Evolutionary conservation across 2,329 filamentous ascomycete species (phyloP), one percentile per base, ranked within the genome.

Genomic region (Leptographium procerum): DNA sequence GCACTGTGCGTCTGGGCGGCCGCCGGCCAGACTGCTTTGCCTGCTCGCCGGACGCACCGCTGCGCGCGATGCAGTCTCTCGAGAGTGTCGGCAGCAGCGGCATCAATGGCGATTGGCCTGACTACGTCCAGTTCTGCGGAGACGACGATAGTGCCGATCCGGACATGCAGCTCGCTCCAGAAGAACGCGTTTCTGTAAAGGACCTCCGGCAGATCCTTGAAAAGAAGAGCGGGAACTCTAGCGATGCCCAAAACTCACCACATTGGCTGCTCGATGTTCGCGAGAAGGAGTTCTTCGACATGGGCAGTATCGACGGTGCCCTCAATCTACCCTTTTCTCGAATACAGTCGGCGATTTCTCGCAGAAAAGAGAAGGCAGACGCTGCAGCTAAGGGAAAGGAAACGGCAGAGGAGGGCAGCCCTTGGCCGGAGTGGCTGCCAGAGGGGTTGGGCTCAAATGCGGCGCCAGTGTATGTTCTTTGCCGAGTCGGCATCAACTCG

Each of bases 91-190:
- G 52, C 86, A 85, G 0, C 68, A 82, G 9, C 76, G 85, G 13
- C 80, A 78, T 9, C 72, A 96, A 56, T 74, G 70, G 24, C 79
- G 77, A 0, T 86, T 85, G 82, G 6, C 75, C 91, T 52, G 89
- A 96, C 68, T 97, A 97, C 68, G 79, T 88, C 0, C 83, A 86
- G 56, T 96, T 97, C 68, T 97, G 92, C 67, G 91, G 91, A 5
- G 77, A 83, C 1, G 70, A 56, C 1, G 69, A 56, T n/a, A 31
- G 2, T 28, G 16, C 5, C 11, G 47, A 16, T 0, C 13, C 14
- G 7, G 19, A 3, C 19, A 9, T 24, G 10, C 9, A 87, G 3
- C 76, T 96, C 1, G 68, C 66, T 7, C 72, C 82, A 0, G 77
- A 84, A 0, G 87, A 94, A 64, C 81, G 91, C 10, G 78, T 96